Base-by-base conservation (phyloP, 768 basidiomycete species). In the Plicaturopsis crispa region DNA sequence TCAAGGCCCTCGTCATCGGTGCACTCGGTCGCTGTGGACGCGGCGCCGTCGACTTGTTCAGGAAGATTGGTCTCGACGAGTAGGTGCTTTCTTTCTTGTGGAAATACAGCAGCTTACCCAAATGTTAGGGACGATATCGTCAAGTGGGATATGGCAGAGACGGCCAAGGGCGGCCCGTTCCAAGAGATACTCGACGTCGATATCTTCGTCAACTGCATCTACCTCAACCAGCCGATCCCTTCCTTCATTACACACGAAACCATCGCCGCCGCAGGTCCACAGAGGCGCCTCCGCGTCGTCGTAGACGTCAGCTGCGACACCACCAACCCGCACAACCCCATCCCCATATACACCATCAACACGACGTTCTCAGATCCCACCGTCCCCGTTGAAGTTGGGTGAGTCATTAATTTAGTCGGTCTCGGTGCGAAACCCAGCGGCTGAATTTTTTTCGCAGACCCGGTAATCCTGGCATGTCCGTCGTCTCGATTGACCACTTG, bases 221-320 rank as follows among this genome's bases (percentile, higher is more conserved):
- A 98, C 61, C 81, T 99, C 36, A 80, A 78, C n/a, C 76, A 80
- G 13, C 57, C 69, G 43, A 91, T 94, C 39, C 89, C 90, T 0
- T 65, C 80, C n/a, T 98, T 97, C 60, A 43, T 96, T 34, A 80
- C 80, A 4, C 57, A 63, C 19, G 76, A 84, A 31, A 75, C 77
- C 42, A 83, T 96, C 46, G 61, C 61, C n/a, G 69, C 70, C 16
- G 87, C 85, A 10, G 90, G 92, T 18, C 61, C 66, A 39, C 49
- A 62, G 13, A 72, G 96, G 43, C 69, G 71, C 40, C 61, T 99
- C 43, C 69, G 77, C 17, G 80, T 93, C 20, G 79, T 97, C 33
- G 96, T 97, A 18, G 96, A 99, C 50, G 96, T 99, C 50, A 94
- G 90, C 57, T 99, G 96, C 67, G 96, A 99, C 60, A 98, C 94